Evolutionary conservation across 345 rosid genomes (phyloP).

Genomic region (Citrus mangshanensis): DNA sequence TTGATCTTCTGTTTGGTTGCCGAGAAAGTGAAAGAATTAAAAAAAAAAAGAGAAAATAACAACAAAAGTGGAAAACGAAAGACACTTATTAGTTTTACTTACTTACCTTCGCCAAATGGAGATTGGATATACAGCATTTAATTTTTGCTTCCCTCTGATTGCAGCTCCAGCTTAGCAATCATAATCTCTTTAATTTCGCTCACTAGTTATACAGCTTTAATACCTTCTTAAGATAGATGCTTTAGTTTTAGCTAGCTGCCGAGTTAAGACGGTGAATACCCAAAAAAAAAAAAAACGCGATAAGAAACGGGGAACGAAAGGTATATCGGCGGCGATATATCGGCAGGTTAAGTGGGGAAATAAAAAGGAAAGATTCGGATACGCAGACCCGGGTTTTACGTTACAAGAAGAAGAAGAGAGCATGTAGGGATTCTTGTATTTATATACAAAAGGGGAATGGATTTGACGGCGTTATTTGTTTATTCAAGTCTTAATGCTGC

Average conservation of each 20-base stretch:
- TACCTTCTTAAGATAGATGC: background rate
- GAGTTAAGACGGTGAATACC: too few relatives aligned
- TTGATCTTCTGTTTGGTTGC: background rate
- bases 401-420: background rate
- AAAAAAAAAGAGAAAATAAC: too few relatives aligned
- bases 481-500: background rate
- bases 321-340: background rate
- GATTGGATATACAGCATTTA: too few relatives aligned
- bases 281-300: too few relatives aligned
- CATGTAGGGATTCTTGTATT: slow-evolving; percentile 16
- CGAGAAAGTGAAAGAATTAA: background rate
- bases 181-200: background rate
- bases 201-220: background rate
- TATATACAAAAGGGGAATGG: slow-evolving; percentile 23
- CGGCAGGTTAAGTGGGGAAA: background rate
- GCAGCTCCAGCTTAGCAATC: background rate
- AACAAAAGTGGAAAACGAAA: background rate
- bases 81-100: too few relatives aligned
- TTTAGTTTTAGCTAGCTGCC: too few relatives aligned
- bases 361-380: slow-evolving; percentile 4
- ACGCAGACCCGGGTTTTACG: slow-evolving; percentile 35
- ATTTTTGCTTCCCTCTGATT: too few relatives aligned
- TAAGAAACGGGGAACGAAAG: too few relatives aligned
- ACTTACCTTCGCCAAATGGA: too few relatives aligned
- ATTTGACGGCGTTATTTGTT: slow-evolving; percentile 39